Percentiles rank a stretch among this genome's conserved stretches.
These are phyloP conservation scores for Aspergillus bombycis DNA, from an alignment of 2,329 filamentous ascomycete genomes.

Conservation along the genomic window DNA sequence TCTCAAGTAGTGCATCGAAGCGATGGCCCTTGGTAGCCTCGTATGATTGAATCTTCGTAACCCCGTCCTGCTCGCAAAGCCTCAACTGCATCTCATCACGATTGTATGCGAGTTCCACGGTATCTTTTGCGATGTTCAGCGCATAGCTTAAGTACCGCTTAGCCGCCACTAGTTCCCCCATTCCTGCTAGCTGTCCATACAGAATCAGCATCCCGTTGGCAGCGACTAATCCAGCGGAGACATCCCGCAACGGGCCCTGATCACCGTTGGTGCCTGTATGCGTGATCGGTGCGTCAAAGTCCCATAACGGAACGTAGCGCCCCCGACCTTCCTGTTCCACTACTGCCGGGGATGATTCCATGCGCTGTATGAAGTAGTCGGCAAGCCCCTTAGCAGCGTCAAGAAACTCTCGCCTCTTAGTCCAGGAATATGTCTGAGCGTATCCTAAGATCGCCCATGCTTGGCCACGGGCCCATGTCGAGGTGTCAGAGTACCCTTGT, in stretches of 20 bases:
- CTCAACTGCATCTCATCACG: neutral
- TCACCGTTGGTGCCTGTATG: conserved; percentile 3
- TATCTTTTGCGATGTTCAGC: conserved; percentile 16
- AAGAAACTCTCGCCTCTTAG: conserved; percentile 30
- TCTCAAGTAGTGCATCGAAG: conserved; percentile 42
- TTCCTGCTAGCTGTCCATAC: conserved; percentile 28
- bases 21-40: conserved; percentile 22
- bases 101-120: conserved; percentile 5
- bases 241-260: conserved; percentile 36
- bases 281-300: conserved; percentile 44
- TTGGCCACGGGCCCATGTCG: conserved; percentile 29
- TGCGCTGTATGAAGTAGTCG: conserved; percentile 41
- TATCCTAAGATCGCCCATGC: conserved; percentile 33
- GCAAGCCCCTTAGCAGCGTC: conserved; percentile 40
- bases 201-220: conserved; percentile 48
- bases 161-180: conserved; percentile 2
- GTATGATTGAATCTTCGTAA: neutral
- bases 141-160: conserved; percentile 13
- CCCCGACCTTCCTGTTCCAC: conserved; percentile 9
- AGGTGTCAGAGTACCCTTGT: conserved; percentile 25
- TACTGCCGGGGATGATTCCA: conserved; percentile 33
- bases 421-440: conserved; percentile 48
- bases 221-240: conserved; percentile 45
- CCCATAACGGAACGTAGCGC: conserved; percentile 38
- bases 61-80: neutral